A percentile compares a stretch with the other conserved stretches of the same genome.
These are phyloP conservation scores for Teratosphaeria nubilosa DNA, from an alignment of 2,329 filamentous ascomycete genomes.

Conservation along the genomic window DNA sequence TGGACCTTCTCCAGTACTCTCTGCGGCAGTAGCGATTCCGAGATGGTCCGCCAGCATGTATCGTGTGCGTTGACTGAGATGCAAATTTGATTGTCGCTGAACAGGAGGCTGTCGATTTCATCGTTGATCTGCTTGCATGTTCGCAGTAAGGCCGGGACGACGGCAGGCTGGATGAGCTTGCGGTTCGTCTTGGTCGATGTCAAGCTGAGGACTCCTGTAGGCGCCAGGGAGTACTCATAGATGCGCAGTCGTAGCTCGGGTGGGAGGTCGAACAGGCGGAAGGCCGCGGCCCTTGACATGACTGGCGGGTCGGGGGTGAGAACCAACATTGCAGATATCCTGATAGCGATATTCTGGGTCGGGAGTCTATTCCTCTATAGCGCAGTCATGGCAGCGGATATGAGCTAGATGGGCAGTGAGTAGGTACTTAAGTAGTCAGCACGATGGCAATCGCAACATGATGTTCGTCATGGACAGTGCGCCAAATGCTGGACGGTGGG, in stretches of 20 bases:
- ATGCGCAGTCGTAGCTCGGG: conserved; percentile 17
- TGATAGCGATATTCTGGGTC: neutral
- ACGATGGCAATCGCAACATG: neutral
- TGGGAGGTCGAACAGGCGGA: conserved; percentile 14
- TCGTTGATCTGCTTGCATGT: conserved; percentile 30
- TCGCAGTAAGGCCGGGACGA: conserved; percentile 30
- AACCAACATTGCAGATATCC: neutral
- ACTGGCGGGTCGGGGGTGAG: neutral
- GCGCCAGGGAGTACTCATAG: conserved; percentile 15
- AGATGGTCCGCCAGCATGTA: conserved; percentile 15
- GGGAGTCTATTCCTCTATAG: neutral
- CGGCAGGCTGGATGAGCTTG: conserved; percentile 9
- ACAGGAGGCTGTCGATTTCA: conserved; percentile 34
- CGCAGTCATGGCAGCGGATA: neutral
- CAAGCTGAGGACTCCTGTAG: conserved; percentile 11
- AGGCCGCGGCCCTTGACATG: neutral
- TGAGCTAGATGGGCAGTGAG: neutral
- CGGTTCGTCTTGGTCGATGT: conserved; percentile 8
- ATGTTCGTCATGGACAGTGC: neutral
- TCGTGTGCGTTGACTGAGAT: conserved; percentile 17
- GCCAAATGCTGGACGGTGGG: no score
- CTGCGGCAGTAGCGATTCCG: conserved; percentile 14
- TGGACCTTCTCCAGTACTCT: conserved; percentile 10
- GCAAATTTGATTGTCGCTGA: conserved; percentile 34
- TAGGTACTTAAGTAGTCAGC: neutral